Evolutionary conservation across 2,329 filamentous ascomycete genomes (phyloP).

Genomic region (Claviceps spartinae): DNA sequence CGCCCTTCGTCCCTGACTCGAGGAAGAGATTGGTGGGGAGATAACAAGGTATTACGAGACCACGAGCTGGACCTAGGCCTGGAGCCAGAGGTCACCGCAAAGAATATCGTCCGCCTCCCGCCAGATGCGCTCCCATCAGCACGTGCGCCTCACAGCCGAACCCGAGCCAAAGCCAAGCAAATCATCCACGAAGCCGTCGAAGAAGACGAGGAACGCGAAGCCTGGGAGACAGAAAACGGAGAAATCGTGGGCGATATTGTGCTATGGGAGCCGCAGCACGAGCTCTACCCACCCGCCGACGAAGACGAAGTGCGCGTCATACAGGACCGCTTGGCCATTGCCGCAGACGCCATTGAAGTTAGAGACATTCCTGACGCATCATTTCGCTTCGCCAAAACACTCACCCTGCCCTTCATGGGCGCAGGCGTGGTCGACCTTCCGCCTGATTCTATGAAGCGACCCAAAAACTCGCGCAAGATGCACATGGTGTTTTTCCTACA

Average conservation of each 20-base stretch:
- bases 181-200: conserved; percentile 22
- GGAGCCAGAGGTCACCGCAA: conserved; percentile 36
- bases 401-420: conserved; percentile 75
- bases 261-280: conserved; percentile 47
- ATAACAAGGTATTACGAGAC: conserved; percentile 42
- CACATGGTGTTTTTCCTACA: conserved; percentile 94
- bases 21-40: conserved; percentile 76
- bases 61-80: conserved; percentile 31
- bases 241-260: conserved; percentile 49
- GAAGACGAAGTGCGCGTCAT: conserved; percentile 41
- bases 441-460: conserved; percentile 67
- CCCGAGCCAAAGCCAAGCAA: conserved; percentile 17
- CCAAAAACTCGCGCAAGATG: conserved; percentile 91
- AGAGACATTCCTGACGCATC: conserved; percentile 48
- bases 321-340: conserved; percentile 44
- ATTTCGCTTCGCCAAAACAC: conserved; percentile 82
- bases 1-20: conserved; percentile 63
- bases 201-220: conserved; percentile 44
- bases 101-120: conserved; percentile 58
- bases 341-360: conserved; percentile 41
- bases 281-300: conserved; percentile 36
- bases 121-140: conserved; percentile 37
- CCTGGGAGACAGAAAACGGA: conserved; percentile 59
- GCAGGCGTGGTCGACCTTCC: conserved; percentile 83
- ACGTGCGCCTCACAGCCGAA: conserved; percentile 14